Base-by-base conservation (phyloP, 257 asterid species). In the Solanum microdontum region DNA sequence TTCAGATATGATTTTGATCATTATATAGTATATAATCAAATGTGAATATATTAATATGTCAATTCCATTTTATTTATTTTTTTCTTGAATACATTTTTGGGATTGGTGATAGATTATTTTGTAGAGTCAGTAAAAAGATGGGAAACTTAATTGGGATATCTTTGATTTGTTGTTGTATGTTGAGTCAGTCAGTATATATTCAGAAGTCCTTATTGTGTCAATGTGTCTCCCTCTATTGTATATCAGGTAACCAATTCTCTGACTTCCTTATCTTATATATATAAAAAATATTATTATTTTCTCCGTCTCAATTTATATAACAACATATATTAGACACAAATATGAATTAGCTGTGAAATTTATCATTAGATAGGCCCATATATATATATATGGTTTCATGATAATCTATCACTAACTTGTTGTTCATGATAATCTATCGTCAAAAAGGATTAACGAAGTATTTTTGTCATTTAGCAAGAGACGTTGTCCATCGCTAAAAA, bases 191-290 rank as follows among this genome's bases (percentile, higher is more conserved):
- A 86, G 88, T 17, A 45, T 36, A 36, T 36, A 36, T 70, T 91
- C 88, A 90, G 93, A 91, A 89, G 39, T 79, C 85, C 92, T 33
- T 70, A 19, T 21, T 86, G 10, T 92, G 93, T 88, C 89, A 89
- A 87, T 87, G 83, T 91, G 93, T 93, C 92, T 89, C 95, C 87
- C 93, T 88, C 88, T 72, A 32, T 70, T 70, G 15, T 70, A 15
- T 30, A 89, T 90, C 91, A 92, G 93, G 91, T 88, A 92, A 90
- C 90, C 86, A 85, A 77, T 89, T 89, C 88, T 91, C 87, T 62
- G 90, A 87, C 74, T 79, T 82, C 48, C 88, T 89, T 88, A 87
- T 11, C 43, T 39, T 39, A 13, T 7, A 21, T 45, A 45, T 1
- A 23, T 0, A 39, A 39, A 76, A 39, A 6, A 2, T 39, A 4